Base-by-base conservation (phyloP, 1,139 yeast species). In the Candida sojae region DNA sequence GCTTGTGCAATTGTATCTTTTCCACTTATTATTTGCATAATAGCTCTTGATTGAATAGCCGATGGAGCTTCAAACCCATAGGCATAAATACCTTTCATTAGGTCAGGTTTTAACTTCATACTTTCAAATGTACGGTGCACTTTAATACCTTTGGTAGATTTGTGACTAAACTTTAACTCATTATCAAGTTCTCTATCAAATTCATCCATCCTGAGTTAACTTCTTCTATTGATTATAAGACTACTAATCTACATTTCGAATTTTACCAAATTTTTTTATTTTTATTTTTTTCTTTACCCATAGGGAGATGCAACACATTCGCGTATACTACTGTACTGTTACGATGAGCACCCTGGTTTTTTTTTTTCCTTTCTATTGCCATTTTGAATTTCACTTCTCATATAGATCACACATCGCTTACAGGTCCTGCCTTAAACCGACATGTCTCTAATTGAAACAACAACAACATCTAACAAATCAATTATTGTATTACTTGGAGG, bases 1-100 rank as follows among this genome's bases (percentile, higher is more conserved):
- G 98, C 97, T 68, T 93, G 99, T 23, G 98, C 98, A 52, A 93
- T 89, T 2, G 93, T 88, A 65, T 93, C 99, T 59, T 86, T 80
- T 5, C 97, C 98, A 46, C 86, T 80, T 47, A 92, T 90, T 53
- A 92, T 91, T 62, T 92, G 98, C 71, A 88, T 80, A 49, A 93
- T 93, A 33, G 97, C 99, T 58, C 98, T 77, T 39, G 96, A 88
- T 68, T 93, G 99, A 67, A 93, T 93, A 6, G 97, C 91, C 25
- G 97, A 89, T 13, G 99, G 99, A 8, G 87, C 82, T 67, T 91
- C 97, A 63, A 91, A 93, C 17, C 99, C 98, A 66, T 91, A 91
- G 13, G 86, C 84, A 65, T 88, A 92, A 43, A 92, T 88, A 9
- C 97, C 97, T 61, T 79, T 76, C 29, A 80, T 63, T 8, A 87